Evolutionary conservation across 139 green algal species (phyloP).

Genomic region (Chlorella vulgaris): DNA sequence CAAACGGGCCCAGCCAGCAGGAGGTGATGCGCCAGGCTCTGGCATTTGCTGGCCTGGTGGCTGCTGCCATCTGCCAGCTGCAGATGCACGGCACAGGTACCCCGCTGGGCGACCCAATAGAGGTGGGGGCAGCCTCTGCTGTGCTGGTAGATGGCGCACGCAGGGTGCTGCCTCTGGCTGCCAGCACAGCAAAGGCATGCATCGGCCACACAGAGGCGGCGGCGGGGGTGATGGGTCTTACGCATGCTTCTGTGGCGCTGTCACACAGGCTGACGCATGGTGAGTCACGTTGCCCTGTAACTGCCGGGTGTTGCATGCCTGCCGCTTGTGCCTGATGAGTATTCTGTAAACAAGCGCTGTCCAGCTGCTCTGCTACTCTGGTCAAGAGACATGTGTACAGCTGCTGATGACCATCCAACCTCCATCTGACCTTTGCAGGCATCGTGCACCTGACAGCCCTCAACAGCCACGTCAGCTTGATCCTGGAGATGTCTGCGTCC

Average conservation of each 20-base stretch:
- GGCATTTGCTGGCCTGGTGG: slow-evolving; percentile 22
- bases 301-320: too few relatives aligned
- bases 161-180: slow-evolving; percentile 31
- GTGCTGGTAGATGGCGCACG: slow-evolving; percentile 53
- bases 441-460: slow-evolving; percentile 44
- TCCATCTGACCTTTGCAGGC: not conserved
- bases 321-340: too few relatives aligned
- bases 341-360: too few relatives aligned
- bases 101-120: slow-evolving; percentile 85
- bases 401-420: too few relatives aligned
- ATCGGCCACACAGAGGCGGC: slow-evolving; percentile 85
- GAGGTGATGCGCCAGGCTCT: slow-evolving; percentile 66
- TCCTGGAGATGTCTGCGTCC: slow-evolving; percentile 37
- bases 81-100: slow-evolving; percentile 83
- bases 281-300: not conserved
- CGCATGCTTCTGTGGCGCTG: slow-evolving; percentile 36
- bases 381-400: too few relatives aligned
- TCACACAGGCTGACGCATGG: slow-evolving; percentile 23
- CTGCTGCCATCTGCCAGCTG: slow-evolving; percentile 53
- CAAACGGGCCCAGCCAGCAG: slow-evolving; percentile 60
- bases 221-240: slow-evolving; percentile 70
- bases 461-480: slow-evolving; percentile 42
- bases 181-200: slow-evolving; percentile 62
- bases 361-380: too few relatives aligned
- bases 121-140: slow-evolving; percentile 43